phyloP scores from a whole-genome alignment of 306 rosid genomes.

The Alnus glutinosa region DNA sequence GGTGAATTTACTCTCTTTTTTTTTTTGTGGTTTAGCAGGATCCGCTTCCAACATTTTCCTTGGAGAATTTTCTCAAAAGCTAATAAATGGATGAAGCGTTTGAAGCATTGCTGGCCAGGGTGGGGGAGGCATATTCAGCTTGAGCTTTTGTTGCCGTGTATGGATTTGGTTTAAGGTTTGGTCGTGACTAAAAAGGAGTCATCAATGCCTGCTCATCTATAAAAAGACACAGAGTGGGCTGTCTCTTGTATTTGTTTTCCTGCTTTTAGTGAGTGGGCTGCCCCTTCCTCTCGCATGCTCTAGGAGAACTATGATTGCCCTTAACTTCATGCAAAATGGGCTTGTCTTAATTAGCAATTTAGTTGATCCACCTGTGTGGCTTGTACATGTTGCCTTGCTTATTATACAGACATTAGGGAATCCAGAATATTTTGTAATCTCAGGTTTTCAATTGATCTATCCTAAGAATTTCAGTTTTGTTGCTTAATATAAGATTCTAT shows the following conservation, averaged over 20 bases:
- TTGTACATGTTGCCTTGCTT: slow-evolving; percentile 15
- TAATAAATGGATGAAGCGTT: slow-evolving; percentile 42
- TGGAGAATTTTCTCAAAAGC: slow-evolving; percentile 71
- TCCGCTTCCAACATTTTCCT: slow-evolving; percentile 58
- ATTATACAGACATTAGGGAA: not conserved
- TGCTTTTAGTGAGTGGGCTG: slow-evolving; percentile 29
- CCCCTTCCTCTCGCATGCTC: slow-evolving; percentile 15
- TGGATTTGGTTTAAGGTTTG: slow-evolving; percentile 33
- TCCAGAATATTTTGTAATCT: slow-evolving; percentile 17
- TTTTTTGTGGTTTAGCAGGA: slow-evolving; percentile 55
- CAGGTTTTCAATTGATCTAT: not conserved
- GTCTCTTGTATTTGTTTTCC: slow-evolving; percentile 28
- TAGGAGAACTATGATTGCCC: slow-evolving; percentile 15
- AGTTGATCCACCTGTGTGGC: slow-evolving; percentile 27
- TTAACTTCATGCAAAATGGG: slow-evolving; percentile 18
- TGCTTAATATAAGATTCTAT: not conserved
- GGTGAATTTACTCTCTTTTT: slow-evolving; percentile 24
- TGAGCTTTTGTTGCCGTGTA: slow-evolving; percentile 27
- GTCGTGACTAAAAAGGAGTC: slow-evolving; percentile 24
- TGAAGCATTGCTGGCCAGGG: slow-evolving; percentile 22
- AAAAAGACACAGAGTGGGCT: slow-evolving; percentile 25
- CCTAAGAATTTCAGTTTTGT: not conserved
- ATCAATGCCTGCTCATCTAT: slow-evolving; percentile 18
- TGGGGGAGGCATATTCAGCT: slow-evolving; percentile 33
- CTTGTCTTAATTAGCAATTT: not conserved